Percentiles rank a stretch among this genome's conserved stretches.
Conservation (phyloP, 202 grass and related monocot species). For the Elaeis oleifera region DNA sequence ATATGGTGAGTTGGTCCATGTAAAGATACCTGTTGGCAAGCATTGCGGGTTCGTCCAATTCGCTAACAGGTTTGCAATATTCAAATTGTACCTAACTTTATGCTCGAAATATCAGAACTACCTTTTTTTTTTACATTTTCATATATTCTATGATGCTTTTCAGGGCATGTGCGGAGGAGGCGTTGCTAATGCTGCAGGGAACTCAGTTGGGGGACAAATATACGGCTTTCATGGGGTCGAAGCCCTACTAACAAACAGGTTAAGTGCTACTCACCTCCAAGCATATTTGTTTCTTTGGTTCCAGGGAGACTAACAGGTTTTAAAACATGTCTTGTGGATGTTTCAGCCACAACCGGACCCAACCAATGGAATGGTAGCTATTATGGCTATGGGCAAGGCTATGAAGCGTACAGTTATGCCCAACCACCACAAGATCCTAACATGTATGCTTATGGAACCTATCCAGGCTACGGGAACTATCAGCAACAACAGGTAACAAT, state of each 20-base stretch:
- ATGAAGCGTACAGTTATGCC: conserved; percentile 26
- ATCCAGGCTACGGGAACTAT: not conserved
- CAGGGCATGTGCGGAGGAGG: conserved; percentile 80
- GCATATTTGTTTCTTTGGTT: not conserved
- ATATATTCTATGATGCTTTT: conserved; percentile 10
- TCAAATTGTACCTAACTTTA: conserved; percentile 10
- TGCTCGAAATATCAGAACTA: not conserved
- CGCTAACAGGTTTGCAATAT: conserved; percentile 39
- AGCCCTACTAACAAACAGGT: conserved; percentile 66
- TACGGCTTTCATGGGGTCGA: conserved; percentile 89
- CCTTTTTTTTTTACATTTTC: not conserved
- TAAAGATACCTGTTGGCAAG: conserved; percentile 85
- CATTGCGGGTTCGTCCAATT: conserved; percentile 88
- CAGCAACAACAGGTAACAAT: too few relatives aligned
- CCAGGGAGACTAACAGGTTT: not conserved
- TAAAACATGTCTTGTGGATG: conserved; percentile 4
- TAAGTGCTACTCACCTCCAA: not conserved
- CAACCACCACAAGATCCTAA: conserved; percentile 27
- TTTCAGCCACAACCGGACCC: conserved; percentile 42
- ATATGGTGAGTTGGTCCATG: conserved; percentile 76
- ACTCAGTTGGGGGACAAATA: conserved; percentile 72
- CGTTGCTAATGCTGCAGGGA: conserved; percentile 65
- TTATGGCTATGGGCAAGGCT: conserved; percentile 29
- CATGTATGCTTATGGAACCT: conserved; percentile 25
- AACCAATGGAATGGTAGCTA: conserved; percentile 54